These are phyloP conservation scores for Neolecta irregularis DNA, from an alignment of 1,139 yeast species.

Conservation along the genomic window DNA sequence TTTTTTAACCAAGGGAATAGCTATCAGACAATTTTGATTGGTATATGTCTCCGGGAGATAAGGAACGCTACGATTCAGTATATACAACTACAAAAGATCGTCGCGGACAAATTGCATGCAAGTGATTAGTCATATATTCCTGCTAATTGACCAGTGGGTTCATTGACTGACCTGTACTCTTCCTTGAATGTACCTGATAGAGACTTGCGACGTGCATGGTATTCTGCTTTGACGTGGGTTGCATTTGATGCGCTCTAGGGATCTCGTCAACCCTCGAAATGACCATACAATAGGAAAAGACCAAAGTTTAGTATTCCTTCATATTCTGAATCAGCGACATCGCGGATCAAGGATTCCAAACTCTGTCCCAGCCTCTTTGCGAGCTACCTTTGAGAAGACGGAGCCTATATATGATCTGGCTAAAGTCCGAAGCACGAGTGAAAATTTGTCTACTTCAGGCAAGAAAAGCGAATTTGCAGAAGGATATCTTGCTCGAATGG, in stretches of 20 bases:
- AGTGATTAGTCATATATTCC: slow-evolving; percentile 2
- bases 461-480: slow-evolving; percentile 36
- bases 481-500: slow-evolving; percentile 31
- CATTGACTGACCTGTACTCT: slow-evolving; percentile 52
- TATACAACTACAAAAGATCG: slow-evolving; percentile 61
- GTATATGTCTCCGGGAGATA: slow-evolving; percentile 87
- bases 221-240: not conserved
- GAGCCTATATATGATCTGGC: too few species aligned
- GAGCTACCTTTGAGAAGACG: slow-evolving; percentile 87
- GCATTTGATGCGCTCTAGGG: slow-evolving; percentile 19
- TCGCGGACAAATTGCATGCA: slow-evolving; percentile 60
- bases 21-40: slow-evolving; percentile 55
- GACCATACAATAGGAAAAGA: slow-evolving; percentile 83
- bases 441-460: too few species aligned
- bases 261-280: slow-evolving; percentile 77
- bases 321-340: slow-evolving; percentile 78
- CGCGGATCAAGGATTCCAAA: slow-evolving; percentile 79
- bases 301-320: slow-evolving; percentile 77
- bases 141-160: slow-evolving; percentile 28
- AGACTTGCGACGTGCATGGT: slow-evolving; percentile 86
- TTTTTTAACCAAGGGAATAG: not conserved
- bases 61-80: slow-evolving; percentile 59
- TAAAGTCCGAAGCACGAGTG: slow-evolving; percentile 5
- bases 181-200: slow-evolving; percentile 67
- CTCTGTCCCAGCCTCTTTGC: slow-evolving; percentile 81